phyloP scores from a whole-genome alignment of 306 rosid species.

The Ziziphus jujuba region DNA sequence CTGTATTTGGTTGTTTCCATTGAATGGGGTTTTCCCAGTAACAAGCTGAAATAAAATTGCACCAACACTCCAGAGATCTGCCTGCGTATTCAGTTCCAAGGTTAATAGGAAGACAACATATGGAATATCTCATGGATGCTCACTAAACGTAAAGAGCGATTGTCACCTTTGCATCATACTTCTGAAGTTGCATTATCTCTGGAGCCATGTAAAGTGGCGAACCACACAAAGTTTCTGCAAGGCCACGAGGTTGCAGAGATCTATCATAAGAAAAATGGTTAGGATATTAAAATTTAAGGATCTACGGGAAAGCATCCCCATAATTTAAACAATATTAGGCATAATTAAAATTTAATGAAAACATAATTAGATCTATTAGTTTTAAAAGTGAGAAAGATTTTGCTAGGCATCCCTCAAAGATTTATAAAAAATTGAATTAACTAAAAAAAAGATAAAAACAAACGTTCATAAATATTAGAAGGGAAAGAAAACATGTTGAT shows the following conservation, averaged over 20 bases:
- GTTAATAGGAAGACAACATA: constrained; percentile 41
- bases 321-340: background rate
- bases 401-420: background rate
- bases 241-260: constrained; percentile 90
- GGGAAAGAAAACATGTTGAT: background rate
- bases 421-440: background rate
- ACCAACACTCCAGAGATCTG: constrained; percentile 99
- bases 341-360: background rate
- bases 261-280: constrained; percentile 43
- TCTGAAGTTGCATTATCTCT: constrained; percentile 98
- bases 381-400: background rate
- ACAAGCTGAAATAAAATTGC: constrained; percentile 91
- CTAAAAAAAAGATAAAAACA: no score
- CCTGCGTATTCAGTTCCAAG: constrained; percentile 64
- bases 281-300: constrained; percentile 17
- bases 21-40: constrained; percentile 90
- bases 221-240: constrained; percentile 99
- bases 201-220: constrained; percentile 99
- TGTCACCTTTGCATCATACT: constrained; percentile 97
- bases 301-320: constrained; percentile 9
- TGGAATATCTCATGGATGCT: constrained; percentile 12
- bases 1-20: constrained; percentile 92
- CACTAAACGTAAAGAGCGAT: constrained; percentile 14
- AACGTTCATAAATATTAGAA: background rate
- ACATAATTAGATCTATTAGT: background rate